Evolutionary conservation across 768 basidiomycete genomes (phyloP), one percentile per base, ranked within the genome.

Genomic region (Trichaptum fuscoviolaceum): DNA sequence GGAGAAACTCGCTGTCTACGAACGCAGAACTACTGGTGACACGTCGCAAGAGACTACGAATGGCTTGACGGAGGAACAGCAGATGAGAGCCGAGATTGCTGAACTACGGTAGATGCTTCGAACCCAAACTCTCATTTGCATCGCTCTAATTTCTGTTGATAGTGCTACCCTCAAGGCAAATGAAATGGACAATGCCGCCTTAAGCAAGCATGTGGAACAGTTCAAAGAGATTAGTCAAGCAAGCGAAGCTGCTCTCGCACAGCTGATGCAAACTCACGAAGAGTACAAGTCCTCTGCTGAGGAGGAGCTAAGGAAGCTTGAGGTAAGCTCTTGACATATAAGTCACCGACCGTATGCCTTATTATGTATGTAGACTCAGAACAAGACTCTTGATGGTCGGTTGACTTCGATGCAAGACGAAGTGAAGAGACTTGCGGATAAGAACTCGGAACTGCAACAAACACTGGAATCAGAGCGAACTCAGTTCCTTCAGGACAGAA

Each of bases 1-100:
- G 60, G 93, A 95, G 80, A 95, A 95, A 76, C 83, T 95, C 27
- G 82, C 92, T 1, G 91, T 95, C 1, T 96, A 93, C 70, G 93
- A 95, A 72, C 86, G 92, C 42, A 82, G 91, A 62, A 74, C 59
- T 12, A 18, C 30, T 2, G 30, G 30, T 18, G 23, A 17, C 30
- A 15, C 30, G 24, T 25, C 23, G 25, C 23, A 12, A 25, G 30
- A 34, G 24, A 71, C 75, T 2, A 59, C 73, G 6, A 68, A 69
- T 59, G 77, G 78, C 24, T 64, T 76, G 12, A 83, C 82, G 68
- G 83, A 82, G 10, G 94, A 95, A 73, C 89, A 93, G 71, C 91
- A 92, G 71, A 82, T 95, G 9, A 88, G 94, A 75, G 81, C 85
- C 18, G 92, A 95, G 72, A 90, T 95, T 23, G 94, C 93, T 3